Conservation (phyloP, 2,329 filamentous ascomycete species). For the Aspergillus sp. region DNA sequence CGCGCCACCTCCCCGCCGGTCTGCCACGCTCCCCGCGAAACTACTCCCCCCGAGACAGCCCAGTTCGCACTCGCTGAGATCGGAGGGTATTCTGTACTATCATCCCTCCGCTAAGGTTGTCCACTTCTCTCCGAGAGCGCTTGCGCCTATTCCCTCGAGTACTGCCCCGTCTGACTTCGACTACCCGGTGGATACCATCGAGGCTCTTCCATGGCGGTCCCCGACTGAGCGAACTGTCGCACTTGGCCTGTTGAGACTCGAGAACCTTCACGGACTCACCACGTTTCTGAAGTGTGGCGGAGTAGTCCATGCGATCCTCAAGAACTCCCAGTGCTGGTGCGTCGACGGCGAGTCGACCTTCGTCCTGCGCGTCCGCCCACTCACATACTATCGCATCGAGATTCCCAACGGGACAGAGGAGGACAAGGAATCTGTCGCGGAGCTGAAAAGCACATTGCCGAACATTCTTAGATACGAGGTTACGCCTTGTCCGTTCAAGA, state of each 20-base stretch:
- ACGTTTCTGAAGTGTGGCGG: conserved; percentile 80
- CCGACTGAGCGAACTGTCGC: conserved; percentile 74
- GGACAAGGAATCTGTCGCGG: conserved; percentile 54
- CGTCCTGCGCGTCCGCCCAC: conserved; percentile 72
- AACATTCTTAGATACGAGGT: conserved; percentile 77
- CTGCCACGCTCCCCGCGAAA: conserved; percentile 29
- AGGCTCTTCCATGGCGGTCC: conserved; percentile 63
- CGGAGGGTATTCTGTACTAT: conserved; percentile 51
- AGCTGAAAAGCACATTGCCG: conserved; percentile 60
- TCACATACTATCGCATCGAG: conserved; percentile 86
- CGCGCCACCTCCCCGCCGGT: conserved; percentile 25
- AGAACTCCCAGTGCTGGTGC: conserved; percentile 88
- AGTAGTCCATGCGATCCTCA: conserved; percentile 75
- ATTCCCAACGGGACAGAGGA: conserved; percentile 57
- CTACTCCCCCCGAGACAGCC: conserved; percentile 20
- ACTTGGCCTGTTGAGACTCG: conserved; percentile 71
- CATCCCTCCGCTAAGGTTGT: conserved; percentile 65
- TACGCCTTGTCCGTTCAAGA: conserved; percentile 75
- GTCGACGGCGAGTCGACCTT: conserved; percentile 77
- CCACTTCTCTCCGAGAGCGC: conserved; percentile 45
- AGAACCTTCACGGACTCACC: conserved; percentile 75
- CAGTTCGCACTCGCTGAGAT: conserved; percentile 17
- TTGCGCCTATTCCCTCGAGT: conserved; percentile 34
- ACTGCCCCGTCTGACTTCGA: conserved; percentile 35
- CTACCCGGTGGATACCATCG: conserved; percentile 44